These are phyloP conservation scores for Phytophthora colocasiae DNA, from an alignment of 352 stramenopile genomes.

Conservation along the genomic window DNA sequence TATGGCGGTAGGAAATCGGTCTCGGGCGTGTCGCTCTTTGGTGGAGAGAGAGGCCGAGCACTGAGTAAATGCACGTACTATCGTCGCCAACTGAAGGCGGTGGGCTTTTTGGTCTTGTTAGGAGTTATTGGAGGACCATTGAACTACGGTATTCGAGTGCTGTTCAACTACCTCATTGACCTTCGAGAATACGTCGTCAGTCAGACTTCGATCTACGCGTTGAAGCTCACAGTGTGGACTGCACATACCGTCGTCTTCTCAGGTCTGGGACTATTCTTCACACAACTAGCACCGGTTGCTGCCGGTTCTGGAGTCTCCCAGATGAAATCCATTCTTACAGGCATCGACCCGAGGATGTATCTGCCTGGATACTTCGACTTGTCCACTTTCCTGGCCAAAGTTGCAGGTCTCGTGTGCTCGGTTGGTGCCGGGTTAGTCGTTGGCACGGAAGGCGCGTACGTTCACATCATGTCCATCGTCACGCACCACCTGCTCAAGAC, in stretches of 20 bases:
- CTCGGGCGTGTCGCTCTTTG: constrained; percentile 72
- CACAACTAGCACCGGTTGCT: constrained; percentile 72
- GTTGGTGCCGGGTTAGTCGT: constrained; percentile 95
- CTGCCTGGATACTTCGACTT: constrained; percentile 86
- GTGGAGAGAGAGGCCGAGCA: constrained; percentile 47
- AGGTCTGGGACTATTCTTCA: constrained; percentile 71
- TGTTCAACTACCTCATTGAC: constrained; percentile 49
- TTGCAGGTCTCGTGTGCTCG: constrained; percentile 94
- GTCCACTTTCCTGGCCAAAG: constrained; percentile 87
- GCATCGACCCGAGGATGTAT: constrained; percentile 83
- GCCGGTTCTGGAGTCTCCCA: constrained; percentile 84
- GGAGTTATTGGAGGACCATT: constrained; percentile 83
- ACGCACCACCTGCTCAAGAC: constrained; percentile 91
- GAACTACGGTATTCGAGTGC: constrained; percentile 74
- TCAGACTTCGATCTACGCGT: constrained; percentile 34
- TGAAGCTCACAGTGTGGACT: constrained; percentile 67
- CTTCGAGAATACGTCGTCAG: constrained; percentile 55
- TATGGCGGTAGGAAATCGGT: constrained; percentile 52
- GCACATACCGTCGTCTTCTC: constrained; percentile 79
- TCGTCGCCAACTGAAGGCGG: constrained; percentile 66
- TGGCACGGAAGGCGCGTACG: constrained; percentile 98
- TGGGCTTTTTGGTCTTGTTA: constrained; percentile 82
- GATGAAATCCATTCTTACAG: constrained; percentile 92
- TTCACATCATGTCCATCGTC: constrained; percentile 96
- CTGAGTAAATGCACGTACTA: constrained; percentile 62